Evolutionary conservation across 345 rosid species (phyloP), one percentile per base, ranked within the genome.

Genomic region (Eucalyptus pauciflora): DNA sequence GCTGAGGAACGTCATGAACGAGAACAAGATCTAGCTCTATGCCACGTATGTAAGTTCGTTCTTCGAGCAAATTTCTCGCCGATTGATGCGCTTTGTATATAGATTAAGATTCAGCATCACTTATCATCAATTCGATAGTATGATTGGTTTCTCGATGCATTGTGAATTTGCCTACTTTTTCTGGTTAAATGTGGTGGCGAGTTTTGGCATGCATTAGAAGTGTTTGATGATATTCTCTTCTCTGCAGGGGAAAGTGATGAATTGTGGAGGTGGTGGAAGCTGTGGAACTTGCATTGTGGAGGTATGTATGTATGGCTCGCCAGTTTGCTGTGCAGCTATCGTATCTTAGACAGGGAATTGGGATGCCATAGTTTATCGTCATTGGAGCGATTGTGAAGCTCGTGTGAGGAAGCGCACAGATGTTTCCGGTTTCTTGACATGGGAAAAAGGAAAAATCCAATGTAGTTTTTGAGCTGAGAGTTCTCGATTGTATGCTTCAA

Each of bases 271-370:
- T 25, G 96, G 96, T 71, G 99, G 99, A 87, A 96, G 97, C 90
- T 97, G 99, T 88, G 99, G 99, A 88, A 96, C 98, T 90, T 96
- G 99, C 92, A 95, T 97, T 91, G 99, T 96, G 7, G 98, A 97
- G 97, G 99, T 96, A 92, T 87, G 81, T 25, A 7, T 27, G 27
- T 86, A 27, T 29, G 83, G 83, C 14, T 41, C 9, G 9, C 46
- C 29, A 41, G 46, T 76, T 20, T 20, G 48, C 48, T 20, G 83
- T 41, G 83, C 24, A 41, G 83, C 48, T 33, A 25, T 71, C 45
- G 12, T 8, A 17, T 16, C 3, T 71, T 17, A 33, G 13, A 71
- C 58, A 52, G 0, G 80, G 43, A 33, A 76, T 37, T 1, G 4
- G 41, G 41, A 37, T 37, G 41, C 41, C 41, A 4, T 37, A 37